Base-by-base conservation (phyloP, 805 yeast genomes). In the Candida insectorum region DNA sequence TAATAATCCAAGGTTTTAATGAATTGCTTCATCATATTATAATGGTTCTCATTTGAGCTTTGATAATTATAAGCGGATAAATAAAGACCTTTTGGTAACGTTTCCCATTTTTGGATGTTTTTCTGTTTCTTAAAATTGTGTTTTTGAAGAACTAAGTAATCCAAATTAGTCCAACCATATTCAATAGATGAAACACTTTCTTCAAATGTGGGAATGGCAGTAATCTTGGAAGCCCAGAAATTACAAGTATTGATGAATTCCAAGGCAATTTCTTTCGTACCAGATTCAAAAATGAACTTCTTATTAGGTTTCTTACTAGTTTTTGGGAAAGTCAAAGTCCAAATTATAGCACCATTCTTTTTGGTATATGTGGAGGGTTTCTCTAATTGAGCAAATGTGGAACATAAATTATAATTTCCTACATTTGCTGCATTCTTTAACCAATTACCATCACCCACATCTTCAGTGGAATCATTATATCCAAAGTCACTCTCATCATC, bases 201-300 rank as follows among this genome's bases (percentile, higher is more conserved):
- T 48, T 80, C 84, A 38, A 57, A 52, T 0, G 79, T 69, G 3
- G 95, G 95, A 14, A 85, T 80, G 11, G 88, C 81, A 5, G 95
- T 81, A 23, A 84, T 73, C 44, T 93, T 73, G 2, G 91, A 85
- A 2, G 94, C 85, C 96, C 96, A 88, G 54, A 85, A 88, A 56
- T 87, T 88, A 58, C 93, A 80, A 4, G 91, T 77, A 45, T 81
- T 75, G 12, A 84, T 77, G 56, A 75, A 85, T 49, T 78, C 83
- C 26, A 62, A 59, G 0, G 95, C 93, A 38, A 75, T 74, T 44
- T 79, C 84, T 16, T 63, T 52, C 10, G 85, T 77, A 8, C 81
- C 81, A 0, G 87, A 78, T 56, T 76, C 79, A 54, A 84, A 82
- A 19, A 77, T 62, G 12, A 83, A 60, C 39, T 62, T 66, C 41